Evolutionary conservation across 2,329 filamentous ascomycete species (phyloP).

Genomic region (Cercospora citrullina): DNA sequence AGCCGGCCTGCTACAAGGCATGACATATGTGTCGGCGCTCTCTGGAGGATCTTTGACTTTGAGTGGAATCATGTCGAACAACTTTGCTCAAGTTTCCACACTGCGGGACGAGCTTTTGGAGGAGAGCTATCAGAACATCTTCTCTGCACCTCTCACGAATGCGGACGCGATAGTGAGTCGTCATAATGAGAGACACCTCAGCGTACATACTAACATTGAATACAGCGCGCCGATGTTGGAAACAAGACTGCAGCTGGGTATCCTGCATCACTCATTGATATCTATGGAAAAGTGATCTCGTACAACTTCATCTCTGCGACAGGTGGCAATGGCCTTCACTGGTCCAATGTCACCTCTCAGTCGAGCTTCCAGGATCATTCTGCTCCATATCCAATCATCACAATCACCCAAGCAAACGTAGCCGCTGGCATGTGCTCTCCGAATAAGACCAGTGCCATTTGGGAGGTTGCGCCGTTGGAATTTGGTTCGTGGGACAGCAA

Average conservation of each 20-base stretch:
- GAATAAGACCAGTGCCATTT: constrained; percentile 12
- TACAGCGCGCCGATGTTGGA: constrained; percentile 13
- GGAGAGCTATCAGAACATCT: constrained; percentile 21
- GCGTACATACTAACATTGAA: neutral
- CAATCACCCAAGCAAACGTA: constrained; percentile 19
- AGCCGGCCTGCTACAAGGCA: constrained; percentile 18
- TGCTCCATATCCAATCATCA: constrained; percentile 21
- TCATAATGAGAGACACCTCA: neutral
- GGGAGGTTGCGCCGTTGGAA: constrained; percentile 21
- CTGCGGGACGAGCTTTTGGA: constrained; percentile 13
- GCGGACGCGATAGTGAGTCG: constrained; percentile 10
- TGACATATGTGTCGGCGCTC: constrained; percentile 21
- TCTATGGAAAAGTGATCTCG: constrained; percentile 14
- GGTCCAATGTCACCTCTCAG: constrained; percentile 11
- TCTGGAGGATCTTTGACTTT: constrained; percentile 23
- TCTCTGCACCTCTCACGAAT: constrained; percentile 5
- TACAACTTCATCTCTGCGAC: constrained; percentile 18
- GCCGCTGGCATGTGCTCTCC: constrained; percentile 13
- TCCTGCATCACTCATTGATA: constrained; percentile 17
- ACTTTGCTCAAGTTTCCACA: constrained; percentile 20
- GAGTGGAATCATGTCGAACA: constrained; percentile 20
- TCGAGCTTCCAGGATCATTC: constrained; percentile 16
- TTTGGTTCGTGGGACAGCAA: constrained; percentile 20
- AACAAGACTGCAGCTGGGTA: constrained; percentile 21
- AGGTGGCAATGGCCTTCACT: constrained; percentile 11